Conservation (phyloP, 306 rosid genomes). For the Hippophae gyantsensis region DNA sequence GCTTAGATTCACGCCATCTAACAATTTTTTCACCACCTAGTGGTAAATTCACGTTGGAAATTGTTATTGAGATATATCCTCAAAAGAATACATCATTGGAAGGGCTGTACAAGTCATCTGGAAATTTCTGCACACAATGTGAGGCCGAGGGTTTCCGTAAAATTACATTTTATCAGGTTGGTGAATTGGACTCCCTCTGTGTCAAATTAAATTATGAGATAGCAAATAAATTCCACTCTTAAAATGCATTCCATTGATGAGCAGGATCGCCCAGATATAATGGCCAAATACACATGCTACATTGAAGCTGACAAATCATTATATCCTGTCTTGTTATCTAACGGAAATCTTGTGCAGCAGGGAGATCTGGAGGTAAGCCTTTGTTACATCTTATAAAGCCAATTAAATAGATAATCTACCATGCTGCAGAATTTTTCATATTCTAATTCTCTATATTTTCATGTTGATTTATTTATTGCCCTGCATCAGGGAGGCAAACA, state of each 20-base stretch:
- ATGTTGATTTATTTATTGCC: slow-evolving; percentile 1
- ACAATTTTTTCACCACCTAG: slow-evolving; percentile 60
- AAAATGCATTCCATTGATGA: slow-evolving; percentile 27
- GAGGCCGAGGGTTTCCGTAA: slow-evolving; percentile 99
- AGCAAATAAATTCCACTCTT: slow-evolving; percentile 13
- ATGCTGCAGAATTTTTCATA: slow-evolving; percentile 12
- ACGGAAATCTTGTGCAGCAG: slow-evolving; percentile 78
- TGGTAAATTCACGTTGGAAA: slow-evolving; percentile 64
- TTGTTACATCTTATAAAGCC: slow-evolving; percentile 11
- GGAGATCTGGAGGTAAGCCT: slow-evolving; percentile 78
- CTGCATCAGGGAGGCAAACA: slow-evolving; percentile 74
- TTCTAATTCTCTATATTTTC: background rate
- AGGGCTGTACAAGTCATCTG: slow-evolving; percentile 93
- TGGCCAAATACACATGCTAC: slow-evolving; percentile 85
- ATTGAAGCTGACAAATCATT: slow-evolving; percentile 76
- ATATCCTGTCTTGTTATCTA: slow-evolving; percentile 91
- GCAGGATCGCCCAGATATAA: slow-evolving; percentile 97
- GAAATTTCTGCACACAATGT: slow-evolving; percentile 96
- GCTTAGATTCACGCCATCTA: slow-evolving; percentile 62
- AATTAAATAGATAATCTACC: slow-evolving; percentile 8
- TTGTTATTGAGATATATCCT: slow-evolving; percentile 63
- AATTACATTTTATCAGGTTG: slow-evolving; percentile 86
- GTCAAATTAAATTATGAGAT: slow-evolving; percentile 4
- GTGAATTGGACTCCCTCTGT: slow-evolving; percentile 4
- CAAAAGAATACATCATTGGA: slow-evolving; percentile 88